phyloP scores from a whole-genome alignment of 352 stramenopile species.

The Globisporangium echinulatum region DNA sequence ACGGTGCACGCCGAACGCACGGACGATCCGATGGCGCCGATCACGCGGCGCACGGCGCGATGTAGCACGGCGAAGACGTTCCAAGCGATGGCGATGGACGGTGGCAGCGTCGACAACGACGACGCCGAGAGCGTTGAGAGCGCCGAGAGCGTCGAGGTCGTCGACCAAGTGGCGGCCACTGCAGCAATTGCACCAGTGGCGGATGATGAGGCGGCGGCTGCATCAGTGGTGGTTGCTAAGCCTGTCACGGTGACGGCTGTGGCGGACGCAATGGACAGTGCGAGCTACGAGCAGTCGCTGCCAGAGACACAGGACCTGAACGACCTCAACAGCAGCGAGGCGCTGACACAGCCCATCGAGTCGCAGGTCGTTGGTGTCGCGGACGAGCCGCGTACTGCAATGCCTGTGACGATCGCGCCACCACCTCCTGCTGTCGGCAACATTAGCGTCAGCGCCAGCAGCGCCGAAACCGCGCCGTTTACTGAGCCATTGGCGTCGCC shows the following conservation, averaged over 20 bases:
- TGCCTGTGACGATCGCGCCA: not conserved
- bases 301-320: slow-evolving; percentile 4
- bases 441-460: not conserved
- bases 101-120: slow-evolving; percentile 18
- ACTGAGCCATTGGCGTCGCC: not conserved
- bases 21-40: slow-evolving; percentile 8
- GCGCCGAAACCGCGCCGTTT: not conserved
- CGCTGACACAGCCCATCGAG: not conserved
- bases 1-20: slow-evolving; percentile 10
- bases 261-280: not conserved
- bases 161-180: not conserved
- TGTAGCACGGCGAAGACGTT: slow-evolving; percentile 27
- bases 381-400: not conserved
- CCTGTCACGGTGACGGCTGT: not conserved
- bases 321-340: slow-evolving; percentile 2
- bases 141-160: not conserved
- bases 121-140: slow-evolving; percentile 17
- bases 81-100: slow-evolving; percentile 13
- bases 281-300: not conserved
- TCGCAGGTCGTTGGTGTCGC: not conserved
- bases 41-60: slow-evolving; percentile 19
- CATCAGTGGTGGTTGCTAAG: not conserved
- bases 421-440: not conserved
- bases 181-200: not conserved
- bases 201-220: not conserved